Conservation (phyloP, 75 land plant genomes). For the Cupressus sempervirens region DNA sequence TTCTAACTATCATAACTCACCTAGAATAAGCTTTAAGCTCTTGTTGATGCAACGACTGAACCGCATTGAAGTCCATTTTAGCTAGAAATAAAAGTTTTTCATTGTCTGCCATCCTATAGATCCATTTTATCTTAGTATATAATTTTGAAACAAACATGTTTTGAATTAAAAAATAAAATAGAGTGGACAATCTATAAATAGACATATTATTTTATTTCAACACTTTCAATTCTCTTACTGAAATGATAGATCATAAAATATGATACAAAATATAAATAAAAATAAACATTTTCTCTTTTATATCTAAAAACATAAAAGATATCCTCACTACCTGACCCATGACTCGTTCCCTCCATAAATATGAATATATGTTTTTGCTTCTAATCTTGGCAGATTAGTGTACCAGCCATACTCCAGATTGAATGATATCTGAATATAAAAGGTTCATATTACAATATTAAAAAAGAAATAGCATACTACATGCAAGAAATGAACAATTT, state of each 20-base stretch:
- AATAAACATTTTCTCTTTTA: too few species aligned
- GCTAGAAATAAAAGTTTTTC: background rate
- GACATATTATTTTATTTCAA: background rate
- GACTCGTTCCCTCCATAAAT: background rate
- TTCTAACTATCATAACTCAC: background rate
- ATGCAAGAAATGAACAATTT: too few species aligned
- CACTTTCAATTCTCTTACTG: too few species aligned
- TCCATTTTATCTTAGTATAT: too few species aligned
- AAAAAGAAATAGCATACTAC: too few species aligned
- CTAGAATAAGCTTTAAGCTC: background rate
- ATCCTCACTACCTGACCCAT: background rate
- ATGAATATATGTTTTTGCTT: background rate
- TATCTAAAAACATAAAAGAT: background rate
- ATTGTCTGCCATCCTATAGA: background rate
- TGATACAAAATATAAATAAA: too few species aligned
- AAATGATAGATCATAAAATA: too few species aligned
- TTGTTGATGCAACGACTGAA: background rate
- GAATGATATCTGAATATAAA: background rate
- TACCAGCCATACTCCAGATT: conserved; percentile 2
- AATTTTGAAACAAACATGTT: too few species aligned
- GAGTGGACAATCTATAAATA: too few species aligned
- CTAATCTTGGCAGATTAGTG: background rate
- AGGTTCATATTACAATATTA: too few species aligned
- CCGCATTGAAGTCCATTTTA: background rate
- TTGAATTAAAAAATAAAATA: too few species aligned